A percentile compares a stretch with the other conserved stretches of the same genome.
Evolutionary conservation across 768 basidiomycete species (phyloP).

Genomic region (Termitomyces heimii): DNA sequence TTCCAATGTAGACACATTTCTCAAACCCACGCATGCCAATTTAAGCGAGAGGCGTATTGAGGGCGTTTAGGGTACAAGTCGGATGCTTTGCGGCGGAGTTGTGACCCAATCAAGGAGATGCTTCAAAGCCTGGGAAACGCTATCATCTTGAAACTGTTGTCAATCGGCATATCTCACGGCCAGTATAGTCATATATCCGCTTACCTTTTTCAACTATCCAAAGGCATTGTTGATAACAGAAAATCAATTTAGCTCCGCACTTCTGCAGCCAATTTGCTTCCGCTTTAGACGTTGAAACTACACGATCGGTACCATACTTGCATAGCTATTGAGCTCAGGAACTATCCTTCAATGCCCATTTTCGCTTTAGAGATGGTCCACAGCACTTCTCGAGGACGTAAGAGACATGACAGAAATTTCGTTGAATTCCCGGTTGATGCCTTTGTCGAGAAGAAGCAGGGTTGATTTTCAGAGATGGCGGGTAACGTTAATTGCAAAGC

Average conservation of each 20-base stretch:
- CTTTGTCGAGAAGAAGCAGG: background rate
- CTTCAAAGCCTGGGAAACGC: background rate
- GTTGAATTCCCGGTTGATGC: background rate
- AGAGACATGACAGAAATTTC: background rate
- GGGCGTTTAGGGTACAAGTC: background rate
- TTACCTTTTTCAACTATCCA: background rate
- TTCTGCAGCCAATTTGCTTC: background rate
- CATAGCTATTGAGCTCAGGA: background rate
- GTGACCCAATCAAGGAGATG: background rate
- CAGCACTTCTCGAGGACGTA: background rate
- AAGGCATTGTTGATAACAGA: background rate
- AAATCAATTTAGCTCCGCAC: background rate
- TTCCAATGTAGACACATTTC: background rate
- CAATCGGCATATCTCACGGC: background rate
- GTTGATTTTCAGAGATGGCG: background rate
- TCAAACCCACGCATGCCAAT: background rate
- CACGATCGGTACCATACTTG: background rate
- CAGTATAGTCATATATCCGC: background rate
- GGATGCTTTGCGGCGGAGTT: background rate
- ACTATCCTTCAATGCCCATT: background rate
- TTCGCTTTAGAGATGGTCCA: background rate
- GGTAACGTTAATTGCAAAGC: background rate
- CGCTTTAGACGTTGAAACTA: background rate
- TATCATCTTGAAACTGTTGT: background rate
- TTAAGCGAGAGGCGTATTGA: background rate